Evolutionary conservation across 2,329 filamentous ascomycete species (phyloP), one percentile per base, ranked within the genome.

Genomic region (Beauveria scarabaeidicola): DNA sequence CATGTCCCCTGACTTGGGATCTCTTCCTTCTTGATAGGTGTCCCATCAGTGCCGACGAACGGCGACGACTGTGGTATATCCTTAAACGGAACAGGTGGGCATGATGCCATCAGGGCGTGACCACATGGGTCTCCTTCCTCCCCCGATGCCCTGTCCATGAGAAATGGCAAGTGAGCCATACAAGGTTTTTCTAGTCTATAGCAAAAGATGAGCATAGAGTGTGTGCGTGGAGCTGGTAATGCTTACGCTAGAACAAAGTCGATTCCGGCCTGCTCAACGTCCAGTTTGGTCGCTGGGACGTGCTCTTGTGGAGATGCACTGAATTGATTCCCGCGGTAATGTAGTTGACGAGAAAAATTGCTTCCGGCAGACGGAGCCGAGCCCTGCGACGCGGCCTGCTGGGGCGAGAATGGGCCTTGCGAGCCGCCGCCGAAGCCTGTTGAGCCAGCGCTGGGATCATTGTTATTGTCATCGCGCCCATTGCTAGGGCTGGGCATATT

Each of bases 81-180:
- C 55, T 75, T 68, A 61, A 81, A 80, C 3, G 81, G 78, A 64
- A 86, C 83, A 5, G 92, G 90, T 51, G 93, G 92, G 69, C 90
- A 96, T 17, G 89, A 89, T 17, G 90, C 89, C 93, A 97, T 97
- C 65, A 97, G 78, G 5, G 90, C 92, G 72, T 99, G 94, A 44
- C 93, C 94, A 64, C 89, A 93, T 46, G 89, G 80, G 61, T 88
- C 84, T 65, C 81, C 81, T 64, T 88, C 87, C 57, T 81, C 77
- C 59, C 84, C 78, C 66, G 70, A 75, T 58, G 78, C 74, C 66
- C 80, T 76, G 67, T 85, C 86, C 65, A 92, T 78, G 62, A 96
- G 80, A 74, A 87, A 90, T 66, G 91, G 89, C 75, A 93, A 82
- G 74, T 96, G 91, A 66, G 91, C 86, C 83, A 96, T 95, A 79